Base-by-base conservation (phyloP, 1,139 yeast species). In the Torulaspora pretoriensis region DNA sequence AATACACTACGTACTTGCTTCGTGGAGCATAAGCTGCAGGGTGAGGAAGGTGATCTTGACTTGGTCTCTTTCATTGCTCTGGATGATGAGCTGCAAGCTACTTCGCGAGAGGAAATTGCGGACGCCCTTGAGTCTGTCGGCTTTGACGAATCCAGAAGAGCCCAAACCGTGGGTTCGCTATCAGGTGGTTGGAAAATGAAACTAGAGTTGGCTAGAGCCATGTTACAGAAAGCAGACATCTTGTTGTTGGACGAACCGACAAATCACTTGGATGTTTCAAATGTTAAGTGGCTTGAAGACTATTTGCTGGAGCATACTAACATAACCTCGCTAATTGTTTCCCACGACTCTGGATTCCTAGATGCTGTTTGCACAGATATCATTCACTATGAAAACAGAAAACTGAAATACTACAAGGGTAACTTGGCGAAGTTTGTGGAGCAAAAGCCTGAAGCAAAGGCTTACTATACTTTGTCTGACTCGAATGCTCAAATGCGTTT, bases 151-250 rank as follows among this genome's bases (percentile, higher is more conserved):
- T 94, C 84, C 63, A 80, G 97, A 73, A 78, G 95, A 61, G 74
- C 77, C 27, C 97, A 90, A 70, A 78, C 87, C 43, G 97, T 92
- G 50, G 96, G 97, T 35, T 86, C 97, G 2, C 74, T 92, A 53
- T 88, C 97, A 47, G 98, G 98, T 69, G 98, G 98, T 66, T 89
- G 97, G 97, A 92, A 92, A 71, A 92, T 92, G 98, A 92, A 92
- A 73, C 78, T 92, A 55, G 98, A 90, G 69, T 76, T 92, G 63
- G 98, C 98, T 14, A 84, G 97, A 73, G 98, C 98, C 39, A 90
- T 92, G 95, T 75, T 92, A 61, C 87, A 89, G 90, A 88, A 84
- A 70, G 98, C 98, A 28, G 98, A 92, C 69, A 90, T 92, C 43
- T 77, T 92, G 58, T 73, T 92, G 59, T 77, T 92, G 65, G 98